Evolutionary conservation across 768 basidiomycete species (phyloP).

Genomic region (Galerina marginata): DNA sequence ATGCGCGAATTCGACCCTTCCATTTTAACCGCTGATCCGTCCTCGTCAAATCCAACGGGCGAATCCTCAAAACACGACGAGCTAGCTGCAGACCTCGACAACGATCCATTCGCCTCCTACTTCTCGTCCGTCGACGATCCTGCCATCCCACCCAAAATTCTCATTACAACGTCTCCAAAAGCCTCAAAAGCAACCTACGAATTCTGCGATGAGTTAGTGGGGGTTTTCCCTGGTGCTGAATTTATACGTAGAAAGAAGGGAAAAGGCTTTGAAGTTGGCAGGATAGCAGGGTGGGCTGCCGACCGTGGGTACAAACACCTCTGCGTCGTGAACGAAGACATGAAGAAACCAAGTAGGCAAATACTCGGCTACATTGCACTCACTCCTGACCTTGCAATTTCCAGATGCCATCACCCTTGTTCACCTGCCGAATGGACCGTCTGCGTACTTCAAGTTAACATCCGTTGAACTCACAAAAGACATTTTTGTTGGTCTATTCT

Average conservation of each 20-base stretch:
- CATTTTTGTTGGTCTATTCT: constrained; percentile 68
- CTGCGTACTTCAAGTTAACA: constrained; percentile 93
- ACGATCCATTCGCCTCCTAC: constrained; percentile 80
- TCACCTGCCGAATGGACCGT: constrained; percentile 90
- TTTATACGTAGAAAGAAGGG: constrained; percentile 87
- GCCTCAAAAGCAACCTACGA: constrained; percentile 90
- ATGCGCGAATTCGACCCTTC: constrained; percentile 85
- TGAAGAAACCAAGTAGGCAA: constrained; percentile 88
- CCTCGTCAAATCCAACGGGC: constrained; percentile 34
- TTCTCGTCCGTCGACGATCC: constrained; percentile 74
- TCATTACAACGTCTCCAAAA: constrained; percentile 90
- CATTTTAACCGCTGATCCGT: constrained; percentile 62
- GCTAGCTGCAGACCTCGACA: constrained; percentile 67
- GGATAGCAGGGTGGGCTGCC: constrained; percentile 92
- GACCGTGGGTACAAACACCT: constrained; percentile 88
- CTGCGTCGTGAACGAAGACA: constrained; percentile 94
- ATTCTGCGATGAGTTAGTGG: constrained; percentile 91
- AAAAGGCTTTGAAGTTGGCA: constrained; percentile 88
- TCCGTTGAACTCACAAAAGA: constrained; percentile 86
- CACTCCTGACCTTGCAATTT: constrained; percentile 10
- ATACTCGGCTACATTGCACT: background rate
- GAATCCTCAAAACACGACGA: constrained; percentile 52
- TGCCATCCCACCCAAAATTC: constrained; percentile 78
- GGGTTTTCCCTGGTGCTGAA: constrained; percentile 91
- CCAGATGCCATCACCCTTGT: constrained; percentile 92